phyloP scores from a whole-genome alignment of 2,329 filamentous ascomycete species.

The Diaporthe citrichinensis region DNA sequence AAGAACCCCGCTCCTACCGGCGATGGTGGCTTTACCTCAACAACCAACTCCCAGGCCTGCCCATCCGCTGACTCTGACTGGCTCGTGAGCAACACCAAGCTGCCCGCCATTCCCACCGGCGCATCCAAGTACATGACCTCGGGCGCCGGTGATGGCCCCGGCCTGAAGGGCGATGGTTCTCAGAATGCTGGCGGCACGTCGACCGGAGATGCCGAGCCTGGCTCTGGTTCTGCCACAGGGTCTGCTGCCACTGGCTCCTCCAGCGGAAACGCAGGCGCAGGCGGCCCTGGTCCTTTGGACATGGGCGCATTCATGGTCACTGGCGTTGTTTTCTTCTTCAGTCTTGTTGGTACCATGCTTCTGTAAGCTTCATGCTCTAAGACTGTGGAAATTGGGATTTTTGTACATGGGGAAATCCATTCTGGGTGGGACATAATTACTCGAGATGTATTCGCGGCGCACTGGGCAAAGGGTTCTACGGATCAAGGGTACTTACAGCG shows the following conservation, averaged over 20 bases:
- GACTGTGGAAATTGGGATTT: neutral
- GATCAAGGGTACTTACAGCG: neutral
- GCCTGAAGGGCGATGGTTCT: slow-evolving; percentile 67
- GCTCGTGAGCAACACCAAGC: slow-evolving; percentile 63
- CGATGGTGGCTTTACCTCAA: slow-evolving; percentile 62
- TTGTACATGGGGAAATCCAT: neutral
- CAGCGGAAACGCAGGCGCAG: slow-evolving; percentile 52
- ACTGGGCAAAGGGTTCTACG: neutral
- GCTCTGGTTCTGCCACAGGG: slow-evolving; percentile 55
- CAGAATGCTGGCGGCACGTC: slow-evolving; percentile 65
- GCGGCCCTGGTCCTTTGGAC: slow-evolving; percentile 53
- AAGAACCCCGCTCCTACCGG: slow-evolving; percentile 66
- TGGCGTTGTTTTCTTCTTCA: slow-evolving; percentile 53
- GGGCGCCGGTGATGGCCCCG: slow-evolving; percentile 68
- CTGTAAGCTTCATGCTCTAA: slow-evolving; percentile 48
- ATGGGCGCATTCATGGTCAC: slow-evolving; percentile 54
- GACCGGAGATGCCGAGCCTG: slow-evolving; percentile 57
- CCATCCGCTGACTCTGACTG: slow-evolving; percentile 64
- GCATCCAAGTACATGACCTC: slow-evolving; percentile 67
- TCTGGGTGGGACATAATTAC: slow-evolving; percentile 27
- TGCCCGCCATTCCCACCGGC: slow-evolving; percentile 66
- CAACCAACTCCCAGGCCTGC: slow-evolving; percentile 63
- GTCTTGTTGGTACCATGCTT: slow-evolving; percentile 56
- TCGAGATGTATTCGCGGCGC: slow-evolving; percentile 20
- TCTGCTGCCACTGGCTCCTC: slow-evolving; percentile 49